A percentile compares a stretch with the other conserved stretches of the same genome.
phyloP scores from a whole-genome alignment of 805 yeast genomes.

The Wickerhamiella slavikovae region DNA sequence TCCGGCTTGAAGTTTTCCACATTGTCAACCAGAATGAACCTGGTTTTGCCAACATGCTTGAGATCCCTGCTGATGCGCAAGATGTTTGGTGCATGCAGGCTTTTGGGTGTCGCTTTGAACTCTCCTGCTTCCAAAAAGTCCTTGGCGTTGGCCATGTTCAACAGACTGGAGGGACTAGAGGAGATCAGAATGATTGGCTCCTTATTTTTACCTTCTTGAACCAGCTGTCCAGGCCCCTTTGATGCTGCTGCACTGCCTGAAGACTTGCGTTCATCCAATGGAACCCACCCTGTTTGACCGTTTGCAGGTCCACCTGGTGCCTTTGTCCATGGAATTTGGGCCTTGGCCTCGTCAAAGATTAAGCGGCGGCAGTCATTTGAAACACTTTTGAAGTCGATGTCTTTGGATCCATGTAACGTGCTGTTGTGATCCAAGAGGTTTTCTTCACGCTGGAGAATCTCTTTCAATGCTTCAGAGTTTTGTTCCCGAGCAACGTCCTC shows the following conservation, averaged over 20 bases:
- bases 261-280: slow-evolving; percentile 1
- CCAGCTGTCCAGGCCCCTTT: background rate
- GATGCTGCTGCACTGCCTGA: background rate
- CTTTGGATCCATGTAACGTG: slow-evolving; percentile 19
- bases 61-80: slow-evolving; percentile 36
- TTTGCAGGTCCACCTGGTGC: background rate
- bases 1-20: slow-evolving; percentile 84
- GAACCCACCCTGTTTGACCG: background rate
- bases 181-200: slow-evolving; percentile 62
- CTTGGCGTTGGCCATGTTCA: slow-evolving; percentile 45
- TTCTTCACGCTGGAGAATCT: slow-evolving; percentile 26
- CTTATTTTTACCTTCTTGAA: slow-evolving; percentile 9
- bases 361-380: slow-evolving; percentile 17
- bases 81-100: slow-evolving; percentile 19
- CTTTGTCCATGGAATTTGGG: slow-evolving; percentile 1
- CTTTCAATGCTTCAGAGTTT: slow-evolving; percentile 30
- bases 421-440: slow-evolving; percentile 24
- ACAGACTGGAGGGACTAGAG: slow-evolving; percentile 57
- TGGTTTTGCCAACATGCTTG: slow-evolving; percentile 35
- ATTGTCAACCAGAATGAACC: slow-evolving; percentile 68
- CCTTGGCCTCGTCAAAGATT: slow-evolving; percentile 11
- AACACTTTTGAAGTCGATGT: slow-evolving; percentile 17
- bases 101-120: slow-evolving; percentile 28
- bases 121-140: slow-evolving; percentile 55
- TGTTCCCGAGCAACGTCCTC: slow-evolving; percentile 14